A percentile compares a stretch with the other conserved stretches of the same genome.
phyloP scores from a whole-genome alignment of 2,329 filamentous ascomycete genomes.

The Chrysoporthe deuterocubensis region DNA sequence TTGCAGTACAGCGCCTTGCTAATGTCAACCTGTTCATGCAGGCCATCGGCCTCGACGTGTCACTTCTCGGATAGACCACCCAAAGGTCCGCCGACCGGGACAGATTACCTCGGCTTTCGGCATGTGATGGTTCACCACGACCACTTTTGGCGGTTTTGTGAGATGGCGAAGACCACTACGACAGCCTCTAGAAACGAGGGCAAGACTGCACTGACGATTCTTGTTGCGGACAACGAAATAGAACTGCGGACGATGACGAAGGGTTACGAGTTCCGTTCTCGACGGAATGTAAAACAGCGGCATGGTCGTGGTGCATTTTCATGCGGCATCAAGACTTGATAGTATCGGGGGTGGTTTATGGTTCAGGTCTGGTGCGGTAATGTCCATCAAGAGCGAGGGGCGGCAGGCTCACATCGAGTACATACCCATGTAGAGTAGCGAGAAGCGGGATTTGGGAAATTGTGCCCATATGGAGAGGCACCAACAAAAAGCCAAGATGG shows the following conservation, averaged over 20 bases:
- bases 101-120: too few relatives aligned
- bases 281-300: constrained; percentile 8
- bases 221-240: neutral
- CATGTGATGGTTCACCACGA: neutral
- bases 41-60: constrained; percentile 97
- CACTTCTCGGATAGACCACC: constrained; percentile 56
- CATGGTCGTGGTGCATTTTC: neutral
- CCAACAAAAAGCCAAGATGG: constrained; percentile 3
- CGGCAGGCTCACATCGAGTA: constrained; percentile 12
- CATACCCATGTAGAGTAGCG: constrained; percentile 13
- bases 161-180: neutral
- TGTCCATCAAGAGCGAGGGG: constrained; percentile 15
- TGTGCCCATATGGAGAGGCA: constrained; percentile 11
- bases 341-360: neutral
- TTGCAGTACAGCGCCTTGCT: constrained; percentile 80
- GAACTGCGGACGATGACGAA: constrained; percentile 5
- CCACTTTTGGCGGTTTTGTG: neutral
- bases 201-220: neutral
- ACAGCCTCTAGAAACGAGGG: neutral
- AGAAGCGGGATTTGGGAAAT: constrained; percentile 3
- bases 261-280: neutral
- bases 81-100: neutral
- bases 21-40: constrained; percentile 99
- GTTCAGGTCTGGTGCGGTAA: constrained; percentile 3
- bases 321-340: neutral